These are phyloP conservation scores for Sporothrix pallida DNA, from an alignment of 2,329 filamentous ascomycete species.

Conservation along the genomic window DNA sequence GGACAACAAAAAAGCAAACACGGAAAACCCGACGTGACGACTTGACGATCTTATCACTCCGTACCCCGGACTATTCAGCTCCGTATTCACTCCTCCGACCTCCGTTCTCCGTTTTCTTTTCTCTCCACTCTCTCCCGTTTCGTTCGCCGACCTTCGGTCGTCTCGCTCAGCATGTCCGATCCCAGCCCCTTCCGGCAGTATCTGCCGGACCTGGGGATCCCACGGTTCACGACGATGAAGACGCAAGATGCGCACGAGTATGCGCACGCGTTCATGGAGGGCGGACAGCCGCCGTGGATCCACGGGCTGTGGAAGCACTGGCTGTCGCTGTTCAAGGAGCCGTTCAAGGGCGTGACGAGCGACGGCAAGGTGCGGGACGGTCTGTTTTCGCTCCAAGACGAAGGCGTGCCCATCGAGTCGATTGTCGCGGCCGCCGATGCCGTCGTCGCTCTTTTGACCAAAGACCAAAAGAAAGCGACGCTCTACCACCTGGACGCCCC, in stretches of 20 bases:
- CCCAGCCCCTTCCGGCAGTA: constrained; percentile 52
- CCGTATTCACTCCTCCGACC: background rate
- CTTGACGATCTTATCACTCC: too few relatives aligned
- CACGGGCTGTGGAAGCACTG: constrained; percentile 66
- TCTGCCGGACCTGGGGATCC: constrained; percentile 65
- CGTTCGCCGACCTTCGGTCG: too few relatives aligned
- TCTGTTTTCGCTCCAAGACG: constrained; percentile 57
- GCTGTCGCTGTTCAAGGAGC: constrained; percentile 65
- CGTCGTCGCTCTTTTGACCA: constrained; percentile 54
- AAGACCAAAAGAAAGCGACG: constrained; percentile 55
- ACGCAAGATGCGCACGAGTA: constrained; percentile 68
- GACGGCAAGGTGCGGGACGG: constrained; percentile 51
- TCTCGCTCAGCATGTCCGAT: background rate
- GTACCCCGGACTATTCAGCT: too few relatives aligned
- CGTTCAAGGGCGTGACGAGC: constrained; percentile 72
- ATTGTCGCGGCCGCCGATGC: constrained; percentile 60
- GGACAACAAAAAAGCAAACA: too few relatives aligned
- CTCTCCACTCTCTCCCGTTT: background rate
- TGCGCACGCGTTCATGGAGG: constrained; percentile 63
- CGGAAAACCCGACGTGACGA: too few relatives aligned
- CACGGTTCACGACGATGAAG: constrained; percentile 67
- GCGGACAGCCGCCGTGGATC: constrained; percentile 69
- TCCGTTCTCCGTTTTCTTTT: too few relatives aligned
- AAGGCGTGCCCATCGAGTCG: constrained; percentile 62
- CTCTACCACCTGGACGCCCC: constrained; percentile 69